Evolutionary conservation across 257 asterid genomes (phyloP).

Genomic region (Plantago ovata): DNA sequence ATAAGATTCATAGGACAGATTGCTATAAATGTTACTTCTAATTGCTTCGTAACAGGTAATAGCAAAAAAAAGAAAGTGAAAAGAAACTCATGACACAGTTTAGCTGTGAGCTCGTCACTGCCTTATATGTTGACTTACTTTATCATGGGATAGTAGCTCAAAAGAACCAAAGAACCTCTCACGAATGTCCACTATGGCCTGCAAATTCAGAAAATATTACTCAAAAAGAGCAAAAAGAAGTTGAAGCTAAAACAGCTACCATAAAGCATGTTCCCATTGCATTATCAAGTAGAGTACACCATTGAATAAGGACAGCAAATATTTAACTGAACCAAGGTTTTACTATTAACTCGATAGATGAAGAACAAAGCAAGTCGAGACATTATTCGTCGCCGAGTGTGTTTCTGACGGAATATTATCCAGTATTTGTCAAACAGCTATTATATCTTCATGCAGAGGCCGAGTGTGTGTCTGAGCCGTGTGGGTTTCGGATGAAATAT

Average conservation of each 20-base stretch:
- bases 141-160: slow-evolving; percentile 87
- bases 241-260: slow-evolving; percentile 7
- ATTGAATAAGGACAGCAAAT: not conserved
- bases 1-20: slow-evolving; percentile 16
- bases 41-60: slow-evolving; percentile 11
- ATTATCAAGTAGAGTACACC: slow-evolving; percentile 11
- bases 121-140: slow-evolving; percentile 42
- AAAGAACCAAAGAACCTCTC: slow-evolving; percentile 84
- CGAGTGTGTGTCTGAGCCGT: too few relatives aligned
- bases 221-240: too few relatives aligned
- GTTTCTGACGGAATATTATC: too few relatives aligned
- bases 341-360: not conserved
- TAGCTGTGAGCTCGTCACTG: slow-evolving; percentile 15
- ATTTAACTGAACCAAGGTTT: not conserved
- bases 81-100: slow-evolving; percentile 14
- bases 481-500: too few relatives aligned
- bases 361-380: not conserved
- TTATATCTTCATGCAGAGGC: too few relatives aligned
- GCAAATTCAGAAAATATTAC: slow-evolving; percentile 15
- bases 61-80: slow-evolving; percentile 1
- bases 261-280: slow-evolving; percentile 8
- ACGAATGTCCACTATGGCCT: slow-evolving; percentile 66
- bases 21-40: not conserved
- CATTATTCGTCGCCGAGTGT: slow-evolving; percentile 1
- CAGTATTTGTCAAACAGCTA: too few relatives aligned